A percentile compares a stretch with the other conserved stretches of the same genome.
These are phyloP conservation scores for Sporothrix luriei DNA, from an alignment of 2,329 filamentous ascomycete species.

Conservation along the genomic window DNA sequence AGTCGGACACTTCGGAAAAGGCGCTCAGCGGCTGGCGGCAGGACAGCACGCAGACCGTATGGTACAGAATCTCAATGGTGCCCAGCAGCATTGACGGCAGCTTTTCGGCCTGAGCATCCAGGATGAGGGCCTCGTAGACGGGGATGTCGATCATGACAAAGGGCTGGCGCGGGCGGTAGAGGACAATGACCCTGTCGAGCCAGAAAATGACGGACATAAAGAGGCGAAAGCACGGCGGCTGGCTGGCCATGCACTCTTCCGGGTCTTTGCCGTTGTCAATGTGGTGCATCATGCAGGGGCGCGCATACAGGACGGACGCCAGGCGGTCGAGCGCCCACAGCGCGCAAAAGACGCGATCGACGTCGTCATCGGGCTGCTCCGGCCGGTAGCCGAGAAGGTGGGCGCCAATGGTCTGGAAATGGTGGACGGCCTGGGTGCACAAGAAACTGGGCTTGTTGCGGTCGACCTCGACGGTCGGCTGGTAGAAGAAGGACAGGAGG, in stretches of 20 bases:
- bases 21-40: conserved; percentile 53
- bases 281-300: conserved; percentile 63
- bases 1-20: conserved; percentile 39
- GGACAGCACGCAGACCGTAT: conserved; percentile 64
- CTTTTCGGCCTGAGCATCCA: conserved; percentile 56
- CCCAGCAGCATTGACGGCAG: conserved; percentile 54
- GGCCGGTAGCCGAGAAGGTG: conserved; percentile 50
- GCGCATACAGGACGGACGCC: conserved; percentile 61
- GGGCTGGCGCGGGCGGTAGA: conserved; percentile 61
- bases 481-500: conserved; percentile 62
- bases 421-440: conserved; percentile 58
- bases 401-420: conserved; percentile 59
- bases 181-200: conserved; percentile 60
- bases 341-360: conserved; percentile 58
- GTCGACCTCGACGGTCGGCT: conserved; percentile 57
- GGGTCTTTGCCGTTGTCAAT: conserved; percentile 60
- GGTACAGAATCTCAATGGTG: conserved; percentile 65
- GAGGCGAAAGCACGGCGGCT: conserved; percentile 59
- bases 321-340: conserved; percentile 64
- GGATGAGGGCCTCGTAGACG: conserved; percentile 60
- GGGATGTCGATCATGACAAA: conserved; percentile 56
- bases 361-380: conserved; percentile 46
- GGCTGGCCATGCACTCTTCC: conserved; percentile 53
- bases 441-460: conserved; percentile 58
- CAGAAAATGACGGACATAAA: conserved; percentile 58